These are phyloP conservation scores for Aspergillus quadrilineatus DNA, from an alignment of 2,329 filamentous ascomycete species.

Conservation along the genomic window DNA sequence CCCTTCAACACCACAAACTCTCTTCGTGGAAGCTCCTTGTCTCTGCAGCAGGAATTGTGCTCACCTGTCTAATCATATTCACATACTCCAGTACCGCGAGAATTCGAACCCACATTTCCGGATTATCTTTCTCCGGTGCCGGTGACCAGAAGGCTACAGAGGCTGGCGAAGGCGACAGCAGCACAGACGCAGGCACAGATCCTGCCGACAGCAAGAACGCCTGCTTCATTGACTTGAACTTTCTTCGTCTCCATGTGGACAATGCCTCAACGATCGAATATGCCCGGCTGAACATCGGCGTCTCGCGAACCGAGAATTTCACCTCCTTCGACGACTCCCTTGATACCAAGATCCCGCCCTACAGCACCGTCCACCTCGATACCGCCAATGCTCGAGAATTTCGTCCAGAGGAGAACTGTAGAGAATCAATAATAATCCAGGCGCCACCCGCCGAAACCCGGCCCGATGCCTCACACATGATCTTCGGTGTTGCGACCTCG, in stretches of 20 bases:
- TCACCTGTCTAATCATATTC: slow-evolving; percentile 11
- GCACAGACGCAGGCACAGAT: not conserved
- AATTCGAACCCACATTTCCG: not conserved
- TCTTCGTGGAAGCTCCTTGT: slow-evolving; percentile 11
- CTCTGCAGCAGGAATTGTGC: slow-evolving; percentile 6
- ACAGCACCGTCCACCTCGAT: slow-evolving; percentile 21
- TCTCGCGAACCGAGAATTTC: slow-evolving; percentile 19
- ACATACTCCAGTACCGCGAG: slow-evolving; percentile 10
- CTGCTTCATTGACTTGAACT: slow-evolving; percentile 21
- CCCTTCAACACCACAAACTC: slow-evolving; percentile 14
- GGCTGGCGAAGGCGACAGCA: not conserved
- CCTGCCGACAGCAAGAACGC: not conserved
- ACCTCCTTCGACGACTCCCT: slow-evolving; percentile 19
- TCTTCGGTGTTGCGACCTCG: slow-evolving; percentile 56
- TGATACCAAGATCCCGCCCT: slow-evolving; percentile 12
- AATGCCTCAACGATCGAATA: slow-evolving; percentile 19
- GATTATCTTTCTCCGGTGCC: not conserved
- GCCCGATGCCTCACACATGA: slow-evolving; percentile 45
- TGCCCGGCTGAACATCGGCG: slow-evolving; percentile 20
- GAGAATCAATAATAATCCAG: slow-evolving; percentile 19
- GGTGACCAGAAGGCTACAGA: not conserved
- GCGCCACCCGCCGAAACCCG: slow-evolving; percentile 15
- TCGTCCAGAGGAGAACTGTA: slow-evolving; percentile 16
- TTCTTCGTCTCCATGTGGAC: slow-evolving; percentile 16
- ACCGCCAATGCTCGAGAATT: slow-evolving; percentile 20